Conservation (phyloP, 2,329 filamentous ascomycete genomes). For the Neonectria magnoliae region DNA sequence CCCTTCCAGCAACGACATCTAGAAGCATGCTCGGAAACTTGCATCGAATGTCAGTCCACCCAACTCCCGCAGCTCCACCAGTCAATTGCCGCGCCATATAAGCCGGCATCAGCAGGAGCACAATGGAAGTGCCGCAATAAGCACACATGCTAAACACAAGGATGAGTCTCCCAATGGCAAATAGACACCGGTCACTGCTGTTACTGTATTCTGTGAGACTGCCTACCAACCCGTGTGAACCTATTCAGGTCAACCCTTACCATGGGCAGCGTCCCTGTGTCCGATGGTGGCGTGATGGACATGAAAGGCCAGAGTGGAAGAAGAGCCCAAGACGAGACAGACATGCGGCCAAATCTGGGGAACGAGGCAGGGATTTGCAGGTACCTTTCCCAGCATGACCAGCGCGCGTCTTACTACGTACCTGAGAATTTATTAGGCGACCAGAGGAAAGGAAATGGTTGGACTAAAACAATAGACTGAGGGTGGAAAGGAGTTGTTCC, state of each 20-base stretch:
- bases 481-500: conserved; percentile 22
- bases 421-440: background rate
- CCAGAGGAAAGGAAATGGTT: background rate
- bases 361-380: background rate
- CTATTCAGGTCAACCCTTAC: background rate
- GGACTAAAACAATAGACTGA: background rate
- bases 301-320: background rate
- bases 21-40: background rate
- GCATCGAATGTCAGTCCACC: background rate
- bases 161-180: background rate
- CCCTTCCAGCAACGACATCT: background rate
- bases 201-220: background rate
- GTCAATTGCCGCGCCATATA: conserved; percentile 12
- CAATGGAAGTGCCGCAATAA: background rate
- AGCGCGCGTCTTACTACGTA: background rate
- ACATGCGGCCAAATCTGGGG: background rate
- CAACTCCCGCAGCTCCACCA: conserved; percentile 5
- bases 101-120: conserved; percentile 6
- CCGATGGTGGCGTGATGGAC: background rate
- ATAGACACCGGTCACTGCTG: too few relatives aligned
- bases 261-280: background rate
- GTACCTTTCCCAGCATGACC: background rate
- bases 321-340: background rate
- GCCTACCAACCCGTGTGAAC: background rate
- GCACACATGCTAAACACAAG: background rate